Conservation (phyloP, 1,284 basidiomycete genomes). For the Sanguinoderma infundibulare region DNA sequence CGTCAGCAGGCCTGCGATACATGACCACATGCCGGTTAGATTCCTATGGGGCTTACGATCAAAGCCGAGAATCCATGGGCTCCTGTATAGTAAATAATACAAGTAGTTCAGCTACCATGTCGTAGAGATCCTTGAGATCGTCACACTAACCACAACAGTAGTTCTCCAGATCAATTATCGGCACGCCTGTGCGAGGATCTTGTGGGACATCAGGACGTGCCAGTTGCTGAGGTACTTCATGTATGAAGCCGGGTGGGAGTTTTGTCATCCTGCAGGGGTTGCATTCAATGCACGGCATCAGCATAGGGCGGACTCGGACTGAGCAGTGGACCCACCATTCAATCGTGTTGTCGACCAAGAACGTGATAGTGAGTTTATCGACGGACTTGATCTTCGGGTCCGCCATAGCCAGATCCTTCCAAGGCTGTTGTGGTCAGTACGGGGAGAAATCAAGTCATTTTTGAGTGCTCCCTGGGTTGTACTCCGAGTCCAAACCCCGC, state of each 20-base stretch:
- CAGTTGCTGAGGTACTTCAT: conserved; percentile 72
- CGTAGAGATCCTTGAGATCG: conserved; percentile 81
- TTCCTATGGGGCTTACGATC: conserved; percentile 61
- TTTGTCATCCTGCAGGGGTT: conserved; percentile 65
- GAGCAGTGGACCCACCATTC: conserved; percentile 63
- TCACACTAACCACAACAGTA: conserved; percentile 70
- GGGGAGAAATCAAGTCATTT: too few species aligned
- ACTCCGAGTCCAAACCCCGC: too few species aligned
- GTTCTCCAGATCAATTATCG: conserved; percentile 72
- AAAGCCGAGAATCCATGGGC: conserved; percentile 84
- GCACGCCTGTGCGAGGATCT: conserved; percentile 63
- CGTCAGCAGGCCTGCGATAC: too few species aligned
- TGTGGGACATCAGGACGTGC: conserved; percentile 48
- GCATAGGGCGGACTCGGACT: too few species aligned
- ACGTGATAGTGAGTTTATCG: conserved; percentile 60
- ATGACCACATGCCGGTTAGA: too few species aligned
- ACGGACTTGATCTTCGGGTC: conserved; percentile 37
- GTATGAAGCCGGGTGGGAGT: conserved; percentile 76
- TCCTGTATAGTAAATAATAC: conserved; percentile 46
- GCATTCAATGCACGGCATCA: not conserved
- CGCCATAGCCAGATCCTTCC: not conserved
- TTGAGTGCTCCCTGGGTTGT: too few species aligned
- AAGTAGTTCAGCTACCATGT: conserved; percentile 43
- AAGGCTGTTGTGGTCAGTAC: not conserved
- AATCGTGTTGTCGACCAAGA: conserved; percentile 78